A percentile compares a stretch with the other conserved stretches of the same genome.
Conservation (phyloP, 2,329 filamentous ascomycete genomes). For the Balansia obtecta region DNA sequence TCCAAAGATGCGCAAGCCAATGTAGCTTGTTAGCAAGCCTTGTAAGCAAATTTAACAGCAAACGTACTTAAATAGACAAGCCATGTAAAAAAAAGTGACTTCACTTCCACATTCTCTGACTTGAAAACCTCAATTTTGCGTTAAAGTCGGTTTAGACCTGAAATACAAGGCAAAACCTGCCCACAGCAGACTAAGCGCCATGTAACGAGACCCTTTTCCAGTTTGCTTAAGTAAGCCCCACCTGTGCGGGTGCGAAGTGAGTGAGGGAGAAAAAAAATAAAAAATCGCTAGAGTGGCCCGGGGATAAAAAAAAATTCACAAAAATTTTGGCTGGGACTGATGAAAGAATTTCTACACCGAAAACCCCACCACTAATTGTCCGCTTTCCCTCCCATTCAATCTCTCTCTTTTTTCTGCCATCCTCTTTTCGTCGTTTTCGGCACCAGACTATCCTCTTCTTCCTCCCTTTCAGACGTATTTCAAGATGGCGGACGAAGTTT, state of each 20-base stretch:
- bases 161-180: background rate
- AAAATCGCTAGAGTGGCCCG: slow-evolving; percentile 11
- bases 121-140: no score
- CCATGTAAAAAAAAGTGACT: no score
- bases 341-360: slow-evolving; percentile 23
- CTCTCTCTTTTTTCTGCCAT: slow-evolving; percentile 12
- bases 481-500: slow-evolving; percentile 94
- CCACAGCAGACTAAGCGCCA: slow-evolving; percentile 1
- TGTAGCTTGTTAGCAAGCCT: no score
- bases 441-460: slow-evolving; percentile 5
- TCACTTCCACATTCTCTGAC: no score
- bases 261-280: slow-evolving; percentile 16
- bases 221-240: slow-evolving; percentile 3
- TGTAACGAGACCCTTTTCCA: slow-evolving; percentile 3
- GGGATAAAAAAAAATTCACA: slow-evolving; percentile 20
- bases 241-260: slow-evolving; percentile 1
- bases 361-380: slow-evolving; percentile 21
- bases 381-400: slow-evolving; percentile 12
- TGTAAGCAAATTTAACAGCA: no score
- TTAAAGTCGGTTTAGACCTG: background rate
- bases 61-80: no score
- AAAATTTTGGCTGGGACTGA: slow-evolving; percentile 17
- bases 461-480: slow-evolving; percentile 17
- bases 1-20: no score
- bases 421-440: slow-evolving; percentile 11